phyloP scores from a whole-genome alignment of 345 rosid species.

The Acer saccharum region DNA sequence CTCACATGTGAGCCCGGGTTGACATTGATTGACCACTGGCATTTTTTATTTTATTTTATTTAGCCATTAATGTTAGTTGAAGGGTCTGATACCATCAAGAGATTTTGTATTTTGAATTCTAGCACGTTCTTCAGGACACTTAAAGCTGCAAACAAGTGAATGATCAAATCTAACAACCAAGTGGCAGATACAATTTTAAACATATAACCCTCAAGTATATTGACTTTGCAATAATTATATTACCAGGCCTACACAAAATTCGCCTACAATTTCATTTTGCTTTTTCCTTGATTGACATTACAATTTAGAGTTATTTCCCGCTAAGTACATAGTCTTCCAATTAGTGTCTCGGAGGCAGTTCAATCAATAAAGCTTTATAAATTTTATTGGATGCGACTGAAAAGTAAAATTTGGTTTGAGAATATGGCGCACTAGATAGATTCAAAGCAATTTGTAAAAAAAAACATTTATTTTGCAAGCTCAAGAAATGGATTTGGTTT shows the following conservation, averaged over 20 bases:
- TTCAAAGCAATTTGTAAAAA: conserved; percentile 1
- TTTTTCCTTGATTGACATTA: conserved; percentile 59
- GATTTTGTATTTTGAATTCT: conserved; percentile 75
- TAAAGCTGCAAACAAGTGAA: conserved; percentile 72
- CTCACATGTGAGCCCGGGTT: background rate
- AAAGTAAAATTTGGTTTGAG: background rate
- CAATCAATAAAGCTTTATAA: conserved; percentile 45
- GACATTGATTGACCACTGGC: background rate
- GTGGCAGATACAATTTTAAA: conserved; percentile 68
- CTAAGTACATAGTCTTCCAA: conserved; percentile 70
- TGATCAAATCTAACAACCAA: conserved; percentile 83
- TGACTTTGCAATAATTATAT: conserved; percentile 83
- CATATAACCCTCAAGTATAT: conserved; percentile 95
- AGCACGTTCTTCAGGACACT: conserved; percentile 92
- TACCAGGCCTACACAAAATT: conserved; percentile 76
- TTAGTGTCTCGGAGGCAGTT: conserved; percentile 50
- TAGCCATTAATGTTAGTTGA: background rate
- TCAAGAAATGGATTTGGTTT: background rate
- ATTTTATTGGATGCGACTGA: background rate
- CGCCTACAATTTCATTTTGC: conserved; percentile 75
- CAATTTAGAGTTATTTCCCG: conserved; percentile 63
- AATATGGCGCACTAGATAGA: background rate
- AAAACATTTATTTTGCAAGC: background rate
- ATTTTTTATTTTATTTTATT: conserved; percentile 12
- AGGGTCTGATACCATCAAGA: conserved; percentile 52